phyloP scores from a whole-genome alignment of 2,329 filamentous ascomycete species.

The Hypoxylon sp. region DNA sequence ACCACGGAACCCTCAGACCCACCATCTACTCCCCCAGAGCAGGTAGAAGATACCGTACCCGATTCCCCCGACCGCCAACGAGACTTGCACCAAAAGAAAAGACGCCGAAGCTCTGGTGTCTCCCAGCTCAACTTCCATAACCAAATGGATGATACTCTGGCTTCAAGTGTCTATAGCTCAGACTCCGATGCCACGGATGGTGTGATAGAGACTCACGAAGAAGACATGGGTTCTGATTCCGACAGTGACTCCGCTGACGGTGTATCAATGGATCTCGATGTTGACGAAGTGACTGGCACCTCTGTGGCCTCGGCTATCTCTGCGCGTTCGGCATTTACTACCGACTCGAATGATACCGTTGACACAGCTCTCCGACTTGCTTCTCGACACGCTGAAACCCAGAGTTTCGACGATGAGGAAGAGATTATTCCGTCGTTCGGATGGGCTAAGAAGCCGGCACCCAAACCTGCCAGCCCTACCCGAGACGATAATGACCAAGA shows the following conservation, averaged over 20 bases:
- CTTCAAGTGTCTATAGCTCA: slow-evolving; percentile 81
- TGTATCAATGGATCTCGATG: slow-evolving; percentile 80
- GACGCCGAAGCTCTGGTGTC: slow-evolving; percentile 72
- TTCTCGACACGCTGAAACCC: slow-evolving; percentile 76
- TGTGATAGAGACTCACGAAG: slow-evolving; percentile 64
- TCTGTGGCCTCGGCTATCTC: slow-evolving; percentile 70
- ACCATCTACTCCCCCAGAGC: slow-evolving; percentile 69
- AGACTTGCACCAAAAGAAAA: slow-evolving; percentile 68
- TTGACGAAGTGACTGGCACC: slow-evolving; percentile 77
- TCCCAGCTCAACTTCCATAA: slow-evolving; percentile 71
- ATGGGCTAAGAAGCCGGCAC: slow-evolving; percentile 69
- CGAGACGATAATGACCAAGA: slow-evolving; percentile 39
- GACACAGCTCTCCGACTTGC: slow-evolving; percentile 83
- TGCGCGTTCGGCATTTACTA: slow-evolving; percentile 59
- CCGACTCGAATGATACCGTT: slow-evolving; percentile 75
- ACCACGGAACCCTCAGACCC: slow-evolving; percentile 61
- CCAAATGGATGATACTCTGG: slow-evolving; percentile 71
- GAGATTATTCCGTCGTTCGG: slow-evolving; percentile 80
- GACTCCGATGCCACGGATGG: slow-evolving; percentile 66
- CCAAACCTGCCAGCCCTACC: slow-evolving; percentile 41
- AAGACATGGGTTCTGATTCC: slow-evolving; percentile 55
- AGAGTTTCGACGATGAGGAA: slow-evolving; percentile 70
- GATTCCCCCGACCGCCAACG: slow-evolving; percentile 72
- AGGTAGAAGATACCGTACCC: slow-evolving; percentile 63
- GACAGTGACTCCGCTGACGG: slow-evolving; percentile 71